phyloP scores from a whole-genome alignment of 805 yeast genomes.

The Cyberlindnera nakhonratchasimensis region DNA sequence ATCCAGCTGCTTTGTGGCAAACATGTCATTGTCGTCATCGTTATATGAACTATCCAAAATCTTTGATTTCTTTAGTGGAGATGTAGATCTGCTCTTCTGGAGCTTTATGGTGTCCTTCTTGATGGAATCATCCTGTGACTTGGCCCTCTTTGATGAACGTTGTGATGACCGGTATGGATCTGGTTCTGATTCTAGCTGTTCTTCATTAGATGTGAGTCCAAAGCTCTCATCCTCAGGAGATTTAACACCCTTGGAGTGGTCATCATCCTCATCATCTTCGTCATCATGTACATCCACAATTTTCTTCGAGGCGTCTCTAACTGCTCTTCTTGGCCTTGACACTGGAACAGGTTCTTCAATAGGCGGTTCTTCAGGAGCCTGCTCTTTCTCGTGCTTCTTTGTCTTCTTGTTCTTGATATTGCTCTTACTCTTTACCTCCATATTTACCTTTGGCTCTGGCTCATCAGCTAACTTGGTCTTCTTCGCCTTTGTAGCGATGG shows the following conservation, averaged over 20 bases:
- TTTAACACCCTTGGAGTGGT: too few relatives aligned
- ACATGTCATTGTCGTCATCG: constrained; percentile 16
- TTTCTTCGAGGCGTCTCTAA: constrained; percentile 12
- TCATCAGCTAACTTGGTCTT: constrained; percentile 6
- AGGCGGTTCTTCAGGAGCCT: not conserved
- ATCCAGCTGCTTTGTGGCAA: constrained; percentile 15
- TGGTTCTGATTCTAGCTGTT: constrained; percentile 19
- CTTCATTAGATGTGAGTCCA: constrained; percentile 23
- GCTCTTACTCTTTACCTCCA: not conserved
- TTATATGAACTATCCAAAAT: constrained; percentile 26
- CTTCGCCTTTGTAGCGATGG: not conserved
- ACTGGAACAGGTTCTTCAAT: not conserved
- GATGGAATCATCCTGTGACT: not conserved
- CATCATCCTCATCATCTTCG: constrained; percentile 1
- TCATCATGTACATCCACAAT: constrained; percentile 11
- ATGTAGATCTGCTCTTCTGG: constrained; percentile 5
- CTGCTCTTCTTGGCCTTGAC: constrained; percentile 16
- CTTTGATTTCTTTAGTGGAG: constrained; percentile 18
- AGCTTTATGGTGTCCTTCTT: not conserved
- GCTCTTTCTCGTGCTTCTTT: not conserved
- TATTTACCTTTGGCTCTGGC: not conserved
- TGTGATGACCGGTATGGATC: constrained; percentile 14
- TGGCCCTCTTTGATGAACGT: constrained; percentile 3
- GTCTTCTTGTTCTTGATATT: constrained; percentile 4
- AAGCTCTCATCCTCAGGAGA: constrained; percentile 20